These are phyloP conservation scores for Euphorbia pulcherrima DNA, from an alignment of 345 rosid species.

Conservation along the genomic window DNA sequence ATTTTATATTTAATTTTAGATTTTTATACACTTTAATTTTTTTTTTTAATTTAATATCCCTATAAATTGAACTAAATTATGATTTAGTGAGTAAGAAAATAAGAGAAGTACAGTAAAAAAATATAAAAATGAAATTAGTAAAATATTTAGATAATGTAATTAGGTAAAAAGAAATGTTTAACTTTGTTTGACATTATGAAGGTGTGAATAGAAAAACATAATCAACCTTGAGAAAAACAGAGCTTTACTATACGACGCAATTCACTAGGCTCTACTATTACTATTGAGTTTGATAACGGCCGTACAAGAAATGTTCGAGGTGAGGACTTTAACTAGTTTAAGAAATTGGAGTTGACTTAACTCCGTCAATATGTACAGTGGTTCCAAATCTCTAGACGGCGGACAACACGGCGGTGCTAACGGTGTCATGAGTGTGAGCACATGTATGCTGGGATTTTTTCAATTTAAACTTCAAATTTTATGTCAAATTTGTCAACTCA, in stretches of 20 bases:
- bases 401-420: not conserved
- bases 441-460: not conserved
- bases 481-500: not conserved
- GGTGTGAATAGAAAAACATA: not conserved
- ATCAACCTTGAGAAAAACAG: not conserved
- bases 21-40: too few species aligned
- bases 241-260: not conserved
- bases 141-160: too few species aligned
- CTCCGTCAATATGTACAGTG: not conserved
- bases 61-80: too few species aligned
- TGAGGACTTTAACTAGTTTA: too few species aligned
- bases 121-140: too few species aligned
- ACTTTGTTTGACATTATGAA: not conserved
- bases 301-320: not conserved
- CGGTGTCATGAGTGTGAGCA: not conserved
- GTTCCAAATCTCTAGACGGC: not conserved
- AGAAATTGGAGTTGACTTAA: not conserved
- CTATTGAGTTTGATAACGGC: not conserved
- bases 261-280: not conserved
- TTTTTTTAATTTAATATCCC: too few species aligned
- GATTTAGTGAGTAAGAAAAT: too few species aligned
- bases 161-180: too few species aligned
- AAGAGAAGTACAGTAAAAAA: too few species aligned
- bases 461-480: not conserved
- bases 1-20: too few species aligned